A percentile compares a stretch with the other conserved stretches of the same genome.
These are phyloP conservation scores for Erodium texanum DNA, from an alignment of 441 rosid genomes.

Conservation along the genomic window DNA sequence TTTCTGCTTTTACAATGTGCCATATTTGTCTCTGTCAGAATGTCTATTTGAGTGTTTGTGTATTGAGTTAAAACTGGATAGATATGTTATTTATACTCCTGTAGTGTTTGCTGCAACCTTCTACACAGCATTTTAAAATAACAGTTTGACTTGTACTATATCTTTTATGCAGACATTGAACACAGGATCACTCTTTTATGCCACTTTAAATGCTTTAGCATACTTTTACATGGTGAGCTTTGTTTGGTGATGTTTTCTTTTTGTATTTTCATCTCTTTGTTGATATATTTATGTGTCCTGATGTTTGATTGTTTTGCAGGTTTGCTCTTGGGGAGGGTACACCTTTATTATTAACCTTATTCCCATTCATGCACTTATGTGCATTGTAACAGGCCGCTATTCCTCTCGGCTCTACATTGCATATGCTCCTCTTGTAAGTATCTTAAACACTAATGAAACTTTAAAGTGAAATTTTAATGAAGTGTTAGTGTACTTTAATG, in stretches of 20 bases:
- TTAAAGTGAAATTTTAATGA: not conserved
- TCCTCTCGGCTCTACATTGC: constrained; percentile 89
- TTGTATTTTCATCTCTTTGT: constrained; percentile 16
- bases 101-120: constrained; percentile 8
- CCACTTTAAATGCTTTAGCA: constrained; percentile 82
- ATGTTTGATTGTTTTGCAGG: constrained; percentile 38
- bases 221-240: constrained; percentile 86
- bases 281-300: constrained; percentile 14
- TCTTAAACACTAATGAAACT: constrained; percentile 4
- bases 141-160: constrained; percentile 16
- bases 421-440: constrained; percentile 94
- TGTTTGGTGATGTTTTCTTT: constrained; percentile 16
- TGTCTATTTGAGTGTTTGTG: not conserved
- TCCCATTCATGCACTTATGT: constrained; percentile 92
- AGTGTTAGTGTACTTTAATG: not conserved
- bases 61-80: not conserved
- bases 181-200: constrained; percentile 97
- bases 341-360: constrained; percentile 95
- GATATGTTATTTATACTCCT: not conserved
- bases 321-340: constrained; percentile 99
- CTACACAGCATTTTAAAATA: not conserved
- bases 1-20: not conserved
- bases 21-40: not conserved
- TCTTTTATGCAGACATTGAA: constrained; percentile 73
- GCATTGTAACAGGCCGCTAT: constrained; percentile 94